Percentiles rank a stretch among this genome's conserved stretches.
Conservation (phyloP, 352 stramenopile genomes). For the Pythium angustatum region DNA sequence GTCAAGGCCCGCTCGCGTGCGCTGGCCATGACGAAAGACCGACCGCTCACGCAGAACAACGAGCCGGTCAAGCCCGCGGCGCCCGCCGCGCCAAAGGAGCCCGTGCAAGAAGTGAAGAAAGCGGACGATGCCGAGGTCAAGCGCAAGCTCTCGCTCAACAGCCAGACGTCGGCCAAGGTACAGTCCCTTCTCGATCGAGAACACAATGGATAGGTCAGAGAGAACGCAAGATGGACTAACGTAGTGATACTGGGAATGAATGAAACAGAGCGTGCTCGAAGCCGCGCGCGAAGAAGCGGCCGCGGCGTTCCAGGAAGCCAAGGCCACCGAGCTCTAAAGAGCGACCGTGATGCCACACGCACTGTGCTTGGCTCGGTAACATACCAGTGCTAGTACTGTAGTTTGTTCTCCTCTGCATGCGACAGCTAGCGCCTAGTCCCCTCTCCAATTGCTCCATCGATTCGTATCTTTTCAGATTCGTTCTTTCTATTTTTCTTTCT, state of each 20-base stretch:
- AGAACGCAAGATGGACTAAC: no score
- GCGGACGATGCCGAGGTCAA: constrained; percentile 7
- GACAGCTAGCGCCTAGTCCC: no score
- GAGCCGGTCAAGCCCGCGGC: neutral
- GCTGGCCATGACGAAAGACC: neutral
- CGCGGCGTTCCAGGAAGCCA: constrained; percentile 27
- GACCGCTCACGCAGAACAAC: neutral
- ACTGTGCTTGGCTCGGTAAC: no score
- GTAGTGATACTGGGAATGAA: neutral
- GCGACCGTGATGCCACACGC: no score
- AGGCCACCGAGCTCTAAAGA: constrained; percentile 11
- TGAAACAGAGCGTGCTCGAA: constrained; percentile 24
- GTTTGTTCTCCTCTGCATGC: no score
- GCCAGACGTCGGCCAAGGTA: constrained; percentile 22
- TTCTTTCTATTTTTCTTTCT: neutral
- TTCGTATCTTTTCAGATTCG: constrained; percentile 2
- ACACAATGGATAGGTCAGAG: no score
- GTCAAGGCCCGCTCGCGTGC: constrained; percentile 17
- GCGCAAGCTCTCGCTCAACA: constrained; percentile 20
- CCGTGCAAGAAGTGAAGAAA: neutral
- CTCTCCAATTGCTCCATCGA: neutral
- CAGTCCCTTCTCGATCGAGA: no score
- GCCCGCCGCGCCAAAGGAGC: neutral
- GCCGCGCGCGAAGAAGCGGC: constrained; percentile 24
- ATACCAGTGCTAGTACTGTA: no score